phyloP scores from a whole-genome alignment of 768 basidiomycete genomes.

The Panaeolus cyanescens region DNA sequence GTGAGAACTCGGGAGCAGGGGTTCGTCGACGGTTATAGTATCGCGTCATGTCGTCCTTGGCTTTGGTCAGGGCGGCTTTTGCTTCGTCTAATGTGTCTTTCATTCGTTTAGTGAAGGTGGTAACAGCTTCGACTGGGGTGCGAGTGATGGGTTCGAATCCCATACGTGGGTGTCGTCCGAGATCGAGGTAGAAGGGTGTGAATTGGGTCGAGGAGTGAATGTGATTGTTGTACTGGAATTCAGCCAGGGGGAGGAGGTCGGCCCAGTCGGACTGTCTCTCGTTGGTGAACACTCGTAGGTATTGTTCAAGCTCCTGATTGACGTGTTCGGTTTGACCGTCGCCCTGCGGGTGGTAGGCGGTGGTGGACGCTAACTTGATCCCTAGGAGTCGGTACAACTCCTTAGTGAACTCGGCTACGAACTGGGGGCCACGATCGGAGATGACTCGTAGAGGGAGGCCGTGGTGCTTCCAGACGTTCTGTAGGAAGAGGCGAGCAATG shows the following conservation, averaged over 20 bases:
- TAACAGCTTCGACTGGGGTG: too few relatives aligned
- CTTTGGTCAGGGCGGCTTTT: too few relatives aligned
- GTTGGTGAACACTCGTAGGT: not conserved
- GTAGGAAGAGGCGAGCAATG: too few relatives aligned
- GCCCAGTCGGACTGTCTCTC: not conserved
- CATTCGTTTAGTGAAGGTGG: too few relatives aligned
- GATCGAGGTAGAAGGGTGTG: not conserved
- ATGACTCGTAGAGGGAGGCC: too few relatives aligned
- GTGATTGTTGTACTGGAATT: not conserved
- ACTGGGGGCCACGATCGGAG: too few relatives aligned
- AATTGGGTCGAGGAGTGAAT: not conserved
- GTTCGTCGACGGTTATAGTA: slow-evolving; percentile 12
- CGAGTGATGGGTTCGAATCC: too few relatives aligned
- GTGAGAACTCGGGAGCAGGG: slow-evolving; percentile 7
- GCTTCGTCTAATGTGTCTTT: too few relatives aligned
- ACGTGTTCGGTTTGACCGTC: slow-evolving; percentile 29
- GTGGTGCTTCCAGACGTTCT: too few relatives aligned
- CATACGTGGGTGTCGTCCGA: not conserved
- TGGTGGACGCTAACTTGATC: slow-evolving; percentile 28
- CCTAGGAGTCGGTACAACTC: slow-evolving; percentile 24
- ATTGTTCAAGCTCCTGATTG: slow-evolving; percentile 26
- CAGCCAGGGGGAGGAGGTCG: not conserved
- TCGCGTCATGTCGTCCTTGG: too few relatives aligned
- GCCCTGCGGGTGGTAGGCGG: slow-evolving; percentile 40
- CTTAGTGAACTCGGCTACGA: slow-evolving; percentile 30